Conservation (phyloP, 345 rosid species). For the Erodium maritimum region DNA sequence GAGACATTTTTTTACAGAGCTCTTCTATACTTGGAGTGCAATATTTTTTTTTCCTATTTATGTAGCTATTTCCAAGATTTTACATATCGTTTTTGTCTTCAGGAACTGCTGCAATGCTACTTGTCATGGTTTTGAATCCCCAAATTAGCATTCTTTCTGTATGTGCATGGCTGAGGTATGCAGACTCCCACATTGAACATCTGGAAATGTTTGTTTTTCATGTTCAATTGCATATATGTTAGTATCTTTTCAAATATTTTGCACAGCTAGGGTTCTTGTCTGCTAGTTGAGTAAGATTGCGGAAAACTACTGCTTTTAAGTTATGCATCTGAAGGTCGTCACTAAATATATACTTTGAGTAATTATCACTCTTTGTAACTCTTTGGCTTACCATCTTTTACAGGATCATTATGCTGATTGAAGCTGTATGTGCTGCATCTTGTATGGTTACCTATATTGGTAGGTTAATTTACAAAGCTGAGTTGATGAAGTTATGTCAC, state of each 20-base stretch:
- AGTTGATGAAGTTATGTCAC: not conserved
- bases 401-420: slow-evolving; percentile 80
- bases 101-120: slow-evolving; percentile 93
- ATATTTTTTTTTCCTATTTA: too few species aligned
- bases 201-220: not conserved
- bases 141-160: slow-evolving; percentile 36
- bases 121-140: slow-evolving; percentile 48
- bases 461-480: slow-evolving; percentile 21
- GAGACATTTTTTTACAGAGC: too few species aligned
- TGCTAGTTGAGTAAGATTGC: not conserved
- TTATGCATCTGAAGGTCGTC: not conserved
- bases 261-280: too few species aligned
- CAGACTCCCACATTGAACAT: not conserved
- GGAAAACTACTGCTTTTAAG: not conserved
- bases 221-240: not conserved
- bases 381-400: slow-evolving; percentile 9
- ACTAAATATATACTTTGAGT: not conserved
- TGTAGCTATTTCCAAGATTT: too few species aligned
- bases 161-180: slow-evolving; percentile 54
- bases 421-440: slow-evolving; percentile 71
- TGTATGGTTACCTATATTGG: slow-evolving; percentile 72
- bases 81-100: not conserved
- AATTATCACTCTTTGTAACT: slow-evolving; percentile 3
- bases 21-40: too few species aligned
- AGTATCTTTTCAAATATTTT: too few species aligned